A percentile compares a stretch with the other conserved stretches of the same genome.
phyloP scores from a whole-genome alignment of 2,329 filamentous ascomycete genomes.

The Colletotrichum sp. region DNA sequence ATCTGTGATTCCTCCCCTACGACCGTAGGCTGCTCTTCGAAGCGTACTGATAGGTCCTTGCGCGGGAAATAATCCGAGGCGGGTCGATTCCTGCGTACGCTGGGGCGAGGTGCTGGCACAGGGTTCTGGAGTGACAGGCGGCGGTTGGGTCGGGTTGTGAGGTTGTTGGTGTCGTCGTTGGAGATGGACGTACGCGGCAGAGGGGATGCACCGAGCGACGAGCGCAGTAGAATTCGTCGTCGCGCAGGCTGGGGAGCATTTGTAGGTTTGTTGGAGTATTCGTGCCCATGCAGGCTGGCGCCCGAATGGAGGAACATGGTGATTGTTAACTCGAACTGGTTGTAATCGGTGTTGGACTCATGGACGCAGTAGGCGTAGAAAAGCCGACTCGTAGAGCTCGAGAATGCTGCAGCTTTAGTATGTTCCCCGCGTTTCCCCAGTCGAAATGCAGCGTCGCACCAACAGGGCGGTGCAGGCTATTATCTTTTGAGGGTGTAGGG shows the following conservation, averaged over 20 bases:
- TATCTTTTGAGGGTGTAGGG: not conserved
- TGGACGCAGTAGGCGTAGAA: not conserved
- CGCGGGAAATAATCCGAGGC: constrained; percentile 42
- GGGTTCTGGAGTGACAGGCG: constrained; percentile 9
- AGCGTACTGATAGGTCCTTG: constrained; percentile 50
- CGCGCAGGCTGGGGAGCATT: constrained; percentile 31
- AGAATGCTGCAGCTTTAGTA: not conserved
- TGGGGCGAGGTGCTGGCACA: constrained; percentile 9
- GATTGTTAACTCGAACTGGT: not conserved
- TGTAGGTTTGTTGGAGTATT: constrained; percentile 51
- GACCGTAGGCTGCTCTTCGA: constrained; percentile 42
- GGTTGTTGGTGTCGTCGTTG: not conserved
- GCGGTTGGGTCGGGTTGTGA: not conserved
- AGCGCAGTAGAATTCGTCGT: constrained; percentile 44
- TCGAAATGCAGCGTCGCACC: not conserved
- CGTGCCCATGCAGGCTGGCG: constrained; percentile 64
- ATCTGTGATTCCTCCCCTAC: constrained; percentile 13
- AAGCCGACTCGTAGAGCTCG: not conserved
- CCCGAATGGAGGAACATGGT: constrained; percentile 64
- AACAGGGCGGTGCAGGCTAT: not conserved
- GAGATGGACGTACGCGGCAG: constrained; percentile 6
- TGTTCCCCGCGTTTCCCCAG: constrained; percentile 1
- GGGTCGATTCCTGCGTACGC: constrained; percentile 30
- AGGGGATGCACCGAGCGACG: constrained; percentile 36
- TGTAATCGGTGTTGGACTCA: not conserved